phyloP scores from a whole-genome alignment of 192 early-diverging fungal species.

The Coemansia sp. region DNA sequence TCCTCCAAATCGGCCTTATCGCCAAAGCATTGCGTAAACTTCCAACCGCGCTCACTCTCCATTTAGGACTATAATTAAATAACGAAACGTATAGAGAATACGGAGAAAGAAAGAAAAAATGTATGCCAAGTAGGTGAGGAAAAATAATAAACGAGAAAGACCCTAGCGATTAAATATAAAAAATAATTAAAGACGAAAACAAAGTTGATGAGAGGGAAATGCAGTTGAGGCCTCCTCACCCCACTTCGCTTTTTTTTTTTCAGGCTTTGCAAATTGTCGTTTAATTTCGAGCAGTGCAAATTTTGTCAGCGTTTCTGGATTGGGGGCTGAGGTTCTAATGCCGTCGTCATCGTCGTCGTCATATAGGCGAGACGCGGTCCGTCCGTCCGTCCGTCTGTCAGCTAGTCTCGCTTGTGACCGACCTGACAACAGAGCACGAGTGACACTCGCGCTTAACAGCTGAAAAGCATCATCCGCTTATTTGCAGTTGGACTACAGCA shows the following conservation, averaged over 20 bases:
- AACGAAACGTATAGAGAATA: conserved; percentile 4
- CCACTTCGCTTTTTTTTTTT: neutral
- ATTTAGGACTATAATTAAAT: conserved; percentile 24
- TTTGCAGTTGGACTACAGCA: neutral
- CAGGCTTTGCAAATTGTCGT: neutral
- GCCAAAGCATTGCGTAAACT: conserved; percentile 99
- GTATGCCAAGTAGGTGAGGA: conserved; percentile 4
- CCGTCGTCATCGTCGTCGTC: neutral
- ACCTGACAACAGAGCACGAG: neutral
- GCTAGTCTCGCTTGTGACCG: neutral
- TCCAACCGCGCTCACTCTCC: conserved; percentile 66
- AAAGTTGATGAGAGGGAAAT: neutral
- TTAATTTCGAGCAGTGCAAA: conserved; percentile 7
- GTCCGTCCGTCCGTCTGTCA: neutral
- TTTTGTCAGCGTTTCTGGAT: conserved; percentile 7
- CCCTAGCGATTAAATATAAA: neutral
- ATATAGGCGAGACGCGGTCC: neutral
- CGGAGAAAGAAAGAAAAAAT: conserved; percentile 6
- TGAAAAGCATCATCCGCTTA: neutral
- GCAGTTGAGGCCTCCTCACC: neutral
- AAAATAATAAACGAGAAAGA: conserved; percentile 17
- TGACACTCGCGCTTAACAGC: neutral
- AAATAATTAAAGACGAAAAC: neutral
- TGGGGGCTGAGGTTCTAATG: neutral
- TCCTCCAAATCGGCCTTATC: conserved; percentile 99